Base-by-base conservation (phyloP, 2,329 filamentous ascomycete genomes). In the Phialemonium atrogriseum region DNA sequence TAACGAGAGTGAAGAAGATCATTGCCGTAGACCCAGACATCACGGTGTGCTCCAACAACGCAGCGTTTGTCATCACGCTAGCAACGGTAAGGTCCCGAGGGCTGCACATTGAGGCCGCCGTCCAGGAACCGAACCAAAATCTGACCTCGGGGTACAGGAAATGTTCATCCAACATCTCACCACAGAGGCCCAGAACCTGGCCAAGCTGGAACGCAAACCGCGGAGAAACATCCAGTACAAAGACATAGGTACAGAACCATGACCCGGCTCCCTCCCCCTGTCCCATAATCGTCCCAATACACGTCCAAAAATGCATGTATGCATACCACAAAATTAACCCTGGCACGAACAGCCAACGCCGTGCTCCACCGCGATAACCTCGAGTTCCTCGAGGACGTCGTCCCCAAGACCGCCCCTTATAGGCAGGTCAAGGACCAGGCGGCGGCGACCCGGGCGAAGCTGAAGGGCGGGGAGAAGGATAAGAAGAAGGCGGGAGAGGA, bases 1-100 rank as follows among this genome's bases (percentile, higher is more conserved):
- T 96, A 34, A 84, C 91, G 12, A 77, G 91, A 48, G 85, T 98
- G 37, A 95, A 95, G 62, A 94, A 94, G 62, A 94, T 98, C 53
- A 85, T 98, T 38, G 73, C 77, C 29, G 73, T 86, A 36, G 91
- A 98, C 57, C 77, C 84, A 25, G 89, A 95, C 40, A 83, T 94
- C 40, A 69, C 67, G 40, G 75, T 84, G 52, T 94, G 86, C 57
- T 94, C 88, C 27, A 94, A 88, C 57, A 94, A 94, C 51, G 89
- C 89, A 33, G 84, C 88, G 13, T 96, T 96, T 55, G 79, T 89
- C 35, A 93, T 96, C 48, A 88, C 89, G 2, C 71, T 94, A 38
- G 91, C 91, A 14, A 88, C 91, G 4, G 83, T 84, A 58, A n/a
- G n/a, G n/a, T n/a, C n/a, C n/a, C n/a, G n/a, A n/a, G n/a, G n/a